These are phyloP conservation scores for Tolypocladium guangdongense DNA, from an alignment of 2,329 filamentous ascomycete genomes.

Conservation along the genomic window DNA sequence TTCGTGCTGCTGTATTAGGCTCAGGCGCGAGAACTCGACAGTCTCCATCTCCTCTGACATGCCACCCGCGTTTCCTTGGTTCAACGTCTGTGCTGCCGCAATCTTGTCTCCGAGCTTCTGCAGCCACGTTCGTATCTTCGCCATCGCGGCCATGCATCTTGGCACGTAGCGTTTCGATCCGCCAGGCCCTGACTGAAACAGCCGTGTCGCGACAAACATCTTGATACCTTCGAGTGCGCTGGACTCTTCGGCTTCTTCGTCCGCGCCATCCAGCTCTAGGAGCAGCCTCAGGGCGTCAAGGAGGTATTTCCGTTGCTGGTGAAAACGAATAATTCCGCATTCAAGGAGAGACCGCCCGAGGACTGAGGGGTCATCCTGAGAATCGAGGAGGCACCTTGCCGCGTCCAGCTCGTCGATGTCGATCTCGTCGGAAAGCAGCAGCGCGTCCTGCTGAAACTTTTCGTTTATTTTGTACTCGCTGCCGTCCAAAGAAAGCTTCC, in stretches of 20 bases:
- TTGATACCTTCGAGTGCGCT: conserved; percentile 21
- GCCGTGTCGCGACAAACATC: conserved; percentile 21
- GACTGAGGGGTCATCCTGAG: conserved; percentile 55
- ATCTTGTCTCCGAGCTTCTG: conserved; percentile 65
- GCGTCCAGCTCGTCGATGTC: conserved; percentile 85
- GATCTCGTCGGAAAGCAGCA: conserved; percentile 77
- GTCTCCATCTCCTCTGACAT: conserved; percentile 60
- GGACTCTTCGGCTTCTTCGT: conserved; percentile 41
- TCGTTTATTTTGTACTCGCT: conserved; percentile 73
- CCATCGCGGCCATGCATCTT: conserved; percentile 68
- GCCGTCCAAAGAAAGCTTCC: conserved; percentile 62
- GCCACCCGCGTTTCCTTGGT: conserved; percentile 42
- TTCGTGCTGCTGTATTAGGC: conserved; percentile 83
- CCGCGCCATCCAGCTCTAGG: conserved; percentile 48
- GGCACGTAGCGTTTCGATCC: conserved; percentile 53
- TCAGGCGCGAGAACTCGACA: conserved; percentile 68
- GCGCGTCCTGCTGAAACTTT: conserved; percentile 72
- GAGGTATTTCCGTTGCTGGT: conserved; percentile 72
- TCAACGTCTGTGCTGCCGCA: conserved; percentile 64
- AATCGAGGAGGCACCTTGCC: conserved; percentile 63
- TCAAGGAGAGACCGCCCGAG: conserved; percentile 65
- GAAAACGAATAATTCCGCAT: conserved; percentile 76
- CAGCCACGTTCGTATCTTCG: conserved; percentile 65
- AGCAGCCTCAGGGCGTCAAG: conserved; percentile 77
- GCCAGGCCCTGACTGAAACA: conserved; percentile 21